Percentiles rank a stretch among this genome's conserved stretches.
phyloP scores from a whole-genome alignment of 768 basidiomycete species.

The Tricholoma sp. region DNA sequence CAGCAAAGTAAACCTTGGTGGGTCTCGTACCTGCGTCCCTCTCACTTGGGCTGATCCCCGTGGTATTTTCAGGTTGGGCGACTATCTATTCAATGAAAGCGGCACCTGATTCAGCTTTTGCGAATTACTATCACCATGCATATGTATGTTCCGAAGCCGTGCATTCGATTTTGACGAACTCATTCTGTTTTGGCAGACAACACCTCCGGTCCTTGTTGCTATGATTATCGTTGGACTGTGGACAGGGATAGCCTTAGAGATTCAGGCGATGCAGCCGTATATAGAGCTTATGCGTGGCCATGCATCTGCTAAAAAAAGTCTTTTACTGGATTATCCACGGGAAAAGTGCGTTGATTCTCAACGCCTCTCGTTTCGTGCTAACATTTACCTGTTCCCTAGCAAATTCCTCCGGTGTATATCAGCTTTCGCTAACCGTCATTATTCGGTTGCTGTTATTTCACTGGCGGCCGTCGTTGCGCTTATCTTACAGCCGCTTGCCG shows the following conservation, averaged over 20 bases:
- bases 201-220: slow-evolving; percentile 47
- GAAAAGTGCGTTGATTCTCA: slow-evolving; percentile 31
- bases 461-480: not conserved
- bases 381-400: slow-evolving; percentile 17
- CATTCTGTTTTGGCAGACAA: slow-evolving; percentile 30
- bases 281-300: slow-evolving; percentile 54
- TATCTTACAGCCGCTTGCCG: not conserved
- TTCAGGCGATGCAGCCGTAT: slow-evolving; percentile 59
- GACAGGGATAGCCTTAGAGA: slow-evolving; percentile 55
- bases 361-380: not conserved
- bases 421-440: not conserved
- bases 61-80: slow-evolving; percentile 1
- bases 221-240: slow-evolving; percentile 46
- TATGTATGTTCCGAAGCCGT: slow-evolving; percentile 35
- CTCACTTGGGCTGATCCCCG: slow-evolving; percentile 38
- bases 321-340: slow-evolving; percentile 52
- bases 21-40: not conserved
- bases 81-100: not conserved
- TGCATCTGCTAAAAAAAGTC: slow-evolving; percentile 45
- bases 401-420: slow-evolving; percentile 43
- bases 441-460: not conserved
- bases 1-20: slow-evolving; percentile 41
- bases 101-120: not conserved
- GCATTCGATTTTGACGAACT: not conserved
- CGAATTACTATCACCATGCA: slow-evolving; percentile 22